Base-by-base conservation (phyloP, 768 basidiomycete species). In the Strobilomyces confusus region DNA sequence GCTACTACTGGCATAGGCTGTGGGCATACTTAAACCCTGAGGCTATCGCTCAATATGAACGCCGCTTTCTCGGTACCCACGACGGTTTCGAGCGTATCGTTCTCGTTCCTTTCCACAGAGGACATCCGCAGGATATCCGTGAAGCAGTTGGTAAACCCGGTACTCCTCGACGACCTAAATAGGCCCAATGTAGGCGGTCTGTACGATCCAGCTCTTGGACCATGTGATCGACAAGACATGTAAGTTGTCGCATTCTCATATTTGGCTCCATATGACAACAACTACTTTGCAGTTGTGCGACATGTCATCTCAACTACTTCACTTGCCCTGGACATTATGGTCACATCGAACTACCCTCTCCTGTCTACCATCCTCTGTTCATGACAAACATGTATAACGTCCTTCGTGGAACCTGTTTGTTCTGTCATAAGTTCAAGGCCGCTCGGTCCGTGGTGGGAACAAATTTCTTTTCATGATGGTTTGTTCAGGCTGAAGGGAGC, bases 281-380 rank as follows among this genome's bases (percentile, higher is more conserved):
- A 37, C 54, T 37, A 40, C 54, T 32, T 25, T 44, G 22, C 67
- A 99, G 95, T 55, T 99, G 97, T 69, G 77, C 88, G 58, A 97
- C 97, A 71, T 99, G 97, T 68, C 87, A 81, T 53, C 81, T 97
- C 63, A 90, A 84, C 44, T 95, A 93, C 65, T 98, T 87, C 74
- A 87, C 87, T 55, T 99, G 97, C 70, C 95, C 97, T 2, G 97
- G 97, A 17, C 97, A 99, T 71, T 99, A 89, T 72, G 97, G 97
- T 20, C 97, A 98, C 71, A 95, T 99, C 56, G 93, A 98, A 56
- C 81, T 99, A 7, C 94, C 95, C 19, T 82, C 89, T 17, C 95
- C 97, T 14, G 92, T 98, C 3, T 98, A 90, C 66, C 95, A 99
- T 65, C 97, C 97, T 0, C 74, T 99, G 36, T 99, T 98, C 72